Evolutionary conservation across 73 alveolate species (phyloP), one percentile per base, ranked within the genome.

Genomic region (Paramecium sexaurelia): DNA sequence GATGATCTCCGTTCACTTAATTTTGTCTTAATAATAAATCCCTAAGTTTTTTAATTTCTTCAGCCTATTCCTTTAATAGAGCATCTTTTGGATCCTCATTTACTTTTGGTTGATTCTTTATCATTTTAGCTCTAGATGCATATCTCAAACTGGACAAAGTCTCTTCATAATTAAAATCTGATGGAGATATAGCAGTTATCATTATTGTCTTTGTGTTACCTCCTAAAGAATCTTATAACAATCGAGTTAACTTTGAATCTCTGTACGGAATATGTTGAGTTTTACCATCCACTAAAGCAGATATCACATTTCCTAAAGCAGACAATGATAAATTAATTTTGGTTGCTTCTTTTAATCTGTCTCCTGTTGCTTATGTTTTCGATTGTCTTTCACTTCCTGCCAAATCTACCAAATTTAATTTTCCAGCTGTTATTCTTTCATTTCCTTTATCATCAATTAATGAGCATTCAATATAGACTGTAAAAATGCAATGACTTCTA

Each of bases 21-120:
- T 33, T 35, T 33, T 89, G 51, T 43, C 29, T 85, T 22, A 45
- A 32, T 55, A 96, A 91, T 93, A 94, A 85, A 17, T 92, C 97
- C 85, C 96, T 96, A 29, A 96, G 87, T 24, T 91, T 94, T 84
- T 87, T 93, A 35, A 98, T 98, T 93, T 98, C 99, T 69, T 97
- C 99, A 87, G 96, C 99, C 82, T 96, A 97, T 86, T 98, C 92
- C 36, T 98, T 94, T 24, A 98, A 96, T 27, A 97, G 92, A 20
- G 99, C 99, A 91, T 98, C 99, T 92, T 97, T 98, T 3, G 99
- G 99, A 93, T 98, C 99, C 96, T 98, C 99, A 91, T 98, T 98
- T 29, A 98, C 94, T 91, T 96, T 95, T 29, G 99, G 99, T 39
- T 97, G 94, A 91, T 98, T 98, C 85, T 97, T 96, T 24, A 98